Base-by-base conservation (phyloP, 2,329 filamentous ascomycete genomes). In the Ophiostoma fasciatum region DNA sequence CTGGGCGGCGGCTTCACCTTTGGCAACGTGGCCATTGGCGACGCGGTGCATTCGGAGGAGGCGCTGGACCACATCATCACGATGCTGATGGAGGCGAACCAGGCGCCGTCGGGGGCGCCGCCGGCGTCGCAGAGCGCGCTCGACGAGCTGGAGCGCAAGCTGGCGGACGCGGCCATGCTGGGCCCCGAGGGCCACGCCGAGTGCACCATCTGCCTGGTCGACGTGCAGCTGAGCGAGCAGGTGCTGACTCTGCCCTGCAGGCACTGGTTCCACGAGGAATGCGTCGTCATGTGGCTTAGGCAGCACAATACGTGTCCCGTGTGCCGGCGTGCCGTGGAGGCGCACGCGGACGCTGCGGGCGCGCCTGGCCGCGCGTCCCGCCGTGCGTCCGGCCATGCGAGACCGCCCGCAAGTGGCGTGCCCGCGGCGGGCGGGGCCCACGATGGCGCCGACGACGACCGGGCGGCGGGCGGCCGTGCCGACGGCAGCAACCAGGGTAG, bases 181-280 rank as follows among this genome's bases (percentile, higher is more conserved):
- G 68, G 64, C 1, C 52, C 61, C 0, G 71, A 74, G 36, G 70
- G 68, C 7, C 82, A 79, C 39, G 78, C 75, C 28, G 87, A 94
- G 51, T 98, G 90, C 55, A 87, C 82, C 25, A 94, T 98, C 40
- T 98, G 90, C 57, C 93, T 96, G 63, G 85, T 94, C 37, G 72
- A 82, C 20, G 78, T 92, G 42, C 66, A 72, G 19, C 51, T 81
- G 25, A 80, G 75, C 10, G 75, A 82, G 21, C 74, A 82, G 51
- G 82, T 88, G 5, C 71, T 81, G 0, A 68, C 78, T 31, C 58
- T 98, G 34, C 85, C 85, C 0, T 98, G 90, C 58, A 79, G 74
- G 40, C 90, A 98, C 51, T 94, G 84, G 83, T 96, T 94, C 54
- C 88, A 94, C 50, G 77, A 78, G 39, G 63, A 71, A 19, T 96